Evolutionary conservation across 352 stramenopile species (phyloP).

Genomic region (Pythium rhizo-oryzae): DNA sequence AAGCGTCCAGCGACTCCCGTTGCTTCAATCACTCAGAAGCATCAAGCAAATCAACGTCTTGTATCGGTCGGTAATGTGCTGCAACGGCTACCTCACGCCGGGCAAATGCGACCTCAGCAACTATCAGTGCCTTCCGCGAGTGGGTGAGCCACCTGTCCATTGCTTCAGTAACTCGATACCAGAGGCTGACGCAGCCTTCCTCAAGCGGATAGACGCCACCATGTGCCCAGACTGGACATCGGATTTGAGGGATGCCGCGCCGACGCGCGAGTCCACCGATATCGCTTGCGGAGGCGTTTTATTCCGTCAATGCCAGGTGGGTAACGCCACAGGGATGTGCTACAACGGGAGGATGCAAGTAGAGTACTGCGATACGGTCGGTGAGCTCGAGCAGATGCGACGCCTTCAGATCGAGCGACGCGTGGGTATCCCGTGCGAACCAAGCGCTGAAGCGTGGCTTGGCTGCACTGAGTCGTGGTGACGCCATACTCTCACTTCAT

Average conservation of each 20-base stretch:
- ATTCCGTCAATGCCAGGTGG: constrained; percentile 21
- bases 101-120: constrained; percentile 23
- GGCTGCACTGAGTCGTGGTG: constrained; percentile 8
- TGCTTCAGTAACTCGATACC: constrained; percentile 5
- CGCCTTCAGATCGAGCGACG: constrained; percentile 17
- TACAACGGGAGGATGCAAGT: constrained; percentile 27
- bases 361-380: constrained; percentile 10
- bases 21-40: constrained; percentile 9
- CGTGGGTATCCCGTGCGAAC: constrained; percentile 23
- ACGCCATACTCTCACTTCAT: background rate
- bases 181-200: background rate
- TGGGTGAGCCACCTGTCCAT: background rate
- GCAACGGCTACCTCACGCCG: constrained; percentile 21
- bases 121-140: constrained; percentile 14
- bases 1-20: constrained; percentile 15
- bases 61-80: constrained; percentile 18
- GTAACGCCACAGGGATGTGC: constrained; percentile 19
- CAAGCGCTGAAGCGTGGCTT: constrained; percentile 25
- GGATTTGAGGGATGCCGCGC: constrained; percentile 8
- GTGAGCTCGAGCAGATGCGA: constrained; percentile 17
- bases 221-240: constrained; percentile 5
- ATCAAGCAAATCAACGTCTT: constrained; percentile 17
- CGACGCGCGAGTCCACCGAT: constrained; percentile 15
- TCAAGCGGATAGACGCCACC: background rate
- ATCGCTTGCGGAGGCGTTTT: constrained; percentile 21